Evolutionary conservation across 23 red algal species (phyloP).

Genomic region (Chondrus crispus): DNA sequence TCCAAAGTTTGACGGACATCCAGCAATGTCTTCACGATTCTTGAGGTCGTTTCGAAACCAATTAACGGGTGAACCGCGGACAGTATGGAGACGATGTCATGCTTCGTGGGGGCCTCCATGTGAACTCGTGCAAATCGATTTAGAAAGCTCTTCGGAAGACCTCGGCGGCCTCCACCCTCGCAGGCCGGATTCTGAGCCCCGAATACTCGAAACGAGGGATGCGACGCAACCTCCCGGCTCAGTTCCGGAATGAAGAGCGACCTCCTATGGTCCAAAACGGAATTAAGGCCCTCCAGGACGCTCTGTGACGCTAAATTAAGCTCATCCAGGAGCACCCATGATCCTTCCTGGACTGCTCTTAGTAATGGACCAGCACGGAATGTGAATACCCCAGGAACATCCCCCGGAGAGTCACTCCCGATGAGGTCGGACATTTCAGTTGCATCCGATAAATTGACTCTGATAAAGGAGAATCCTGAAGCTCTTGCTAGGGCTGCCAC

Average conservation of each 20-base stretch:
- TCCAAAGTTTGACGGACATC: neutral
- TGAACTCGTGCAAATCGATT: conserved; percentile 85
- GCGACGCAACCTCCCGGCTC: conserved; percentile 43
- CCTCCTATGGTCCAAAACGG: conserved; percentile 85
- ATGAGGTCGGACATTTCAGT: conserved; percentile 98
- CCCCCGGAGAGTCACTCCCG: conserved; percentile 48
- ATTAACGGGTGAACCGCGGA: conserved; percentile 1
- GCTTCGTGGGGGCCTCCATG: conserved; percentile 31
- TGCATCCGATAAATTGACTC: conserved; percentile 90
- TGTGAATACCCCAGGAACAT: conserved; percentile 31
- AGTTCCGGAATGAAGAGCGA: conserved; percentile 74
- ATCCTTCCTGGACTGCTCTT: conserved; percentile 59
- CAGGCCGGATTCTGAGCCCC: conserved; percentile 89
- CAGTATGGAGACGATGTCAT: conserved; percentile 61
- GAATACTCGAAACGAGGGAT: conserved; percentile 73
- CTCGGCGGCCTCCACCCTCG: conserved; percentile 72
- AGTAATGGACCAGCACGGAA: conserved; percentile 83
- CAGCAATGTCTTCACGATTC: conserved; percentile 20
- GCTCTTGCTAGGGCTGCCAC: conserved; percentile 67
- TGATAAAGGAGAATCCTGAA: conserved; percentile 34
- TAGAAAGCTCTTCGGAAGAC: conserved; percentile 79
- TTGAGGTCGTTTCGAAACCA: neutral
- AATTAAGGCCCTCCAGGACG: conserved; percentile 97
- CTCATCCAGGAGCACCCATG: conserved; percentile 96
- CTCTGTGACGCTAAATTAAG: conserved; percentile 94